These are phyloP conservation scores for Heliamphora exappendiculata DNA, from an alignment of 148 eudicot species.

Conservation along the genomic window DNA sequence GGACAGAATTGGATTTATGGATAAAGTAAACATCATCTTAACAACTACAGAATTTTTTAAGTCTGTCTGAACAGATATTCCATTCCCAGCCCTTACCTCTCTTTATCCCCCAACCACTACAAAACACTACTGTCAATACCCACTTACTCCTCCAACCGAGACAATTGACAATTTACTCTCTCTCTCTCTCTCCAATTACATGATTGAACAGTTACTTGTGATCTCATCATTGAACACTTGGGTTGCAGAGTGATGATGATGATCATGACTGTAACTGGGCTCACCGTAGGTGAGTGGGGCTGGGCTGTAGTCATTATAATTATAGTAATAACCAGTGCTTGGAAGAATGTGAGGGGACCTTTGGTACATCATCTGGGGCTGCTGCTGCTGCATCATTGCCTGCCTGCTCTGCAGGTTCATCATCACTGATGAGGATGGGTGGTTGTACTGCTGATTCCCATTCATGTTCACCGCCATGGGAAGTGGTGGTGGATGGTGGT, in stretches of 20 bases:
- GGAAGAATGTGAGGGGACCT: slow-evolving; percentile 56
- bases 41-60: no score
- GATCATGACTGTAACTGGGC: slow-evolving; percentile 19
- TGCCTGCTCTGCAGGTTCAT: slow-evolving; percentile 48
- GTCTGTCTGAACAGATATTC: no score
- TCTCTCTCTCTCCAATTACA: slow-evolving; percentile 22
- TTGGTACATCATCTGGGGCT: slow-evolving; percentile 72
- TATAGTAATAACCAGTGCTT: slow-evolving; percentile 52
- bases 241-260: slow-evolving; percentile 29
- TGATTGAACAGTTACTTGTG: slow-evolving; percentile 55
- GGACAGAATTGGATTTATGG: no score
- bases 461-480: slow-evolving; percentile 46
- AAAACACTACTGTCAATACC: no score
- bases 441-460: slow-evolving; percentile 13
- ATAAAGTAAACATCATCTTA: no score
- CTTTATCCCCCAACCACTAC: no score
- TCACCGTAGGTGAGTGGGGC: slow-evolving; percentile 32
- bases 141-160: no score
- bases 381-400: slow-evolving; percentile 32
- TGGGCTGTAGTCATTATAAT: slow-evolving; percentile 47
- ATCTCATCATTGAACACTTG: slow-evolving; percentile 51
- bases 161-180: no score
- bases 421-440: slow-evolving; percentile 34
- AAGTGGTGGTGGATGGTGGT: slow-evolving; percentile 18
- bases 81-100: no score